Evolutionary conservation across 306 rosid species (phyloP).

Genomic region (Vigna mungo): DNA sequence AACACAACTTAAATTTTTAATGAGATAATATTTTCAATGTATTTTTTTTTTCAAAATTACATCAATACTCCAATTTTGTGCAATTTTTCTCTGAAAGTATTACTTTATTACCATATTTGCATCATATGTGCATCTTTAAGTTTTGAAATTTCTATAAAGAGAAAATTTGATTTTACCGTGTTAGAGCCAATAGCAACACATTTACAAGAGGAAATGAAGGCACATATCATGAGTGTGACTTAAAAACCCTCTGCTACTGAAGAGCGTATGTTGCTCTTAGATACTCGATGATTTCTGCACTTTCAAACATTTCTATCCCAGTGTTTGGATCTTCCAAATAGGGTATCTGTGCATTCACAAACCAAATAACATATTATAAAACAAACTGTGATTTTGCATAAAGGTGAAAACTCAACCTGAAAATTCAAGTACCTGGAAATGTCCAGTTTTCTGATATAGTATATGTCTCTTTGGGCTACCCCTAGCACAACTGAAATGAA

Average conservation of each 20-base stretch:
- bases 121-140: too few relatives aligned
- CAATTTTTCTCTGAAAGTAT: too few relatives aligned
- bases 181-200: background rate
- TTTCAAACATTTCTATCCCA: conserved; percentile 91
- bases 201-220: background rate
- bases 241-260: conserved; percentile 19
- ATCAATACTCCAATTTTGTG: too few relatives aligned
- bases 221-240: background rate
- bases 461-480: conserved; percentile 89
- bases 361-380: conserved; percentile 34
- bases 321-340: conserved; percentile 96
- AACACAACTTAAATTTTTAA: too few relatives aligned
- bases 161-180: background rate
- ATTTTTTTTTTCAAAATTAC: too few relatives aligned
- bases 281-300: conserved; percentile 93
- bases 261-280: conserved; percentile 83
- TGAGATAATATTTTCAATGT: too few relatives aligned
- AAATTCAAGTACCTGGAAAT: conserved; percentile 75
- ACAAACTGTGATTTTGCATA: background rate
- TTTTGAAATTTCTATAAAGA: background rate
- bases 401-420: conserved; percentile 5
- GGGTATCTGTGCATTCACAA: conserved; percentile 69
- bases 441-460: conserved; percentile 67
- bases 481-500: conserved; percentile 79
- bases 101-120: too few relatives aligned